Evolutionary conservation across 2,329 filamentous ascomycete genomes (phyloP), one percentile per base, ranked within the genome.

Genomic region (Ophiocordyceps camponoti-floridani): DNA sequence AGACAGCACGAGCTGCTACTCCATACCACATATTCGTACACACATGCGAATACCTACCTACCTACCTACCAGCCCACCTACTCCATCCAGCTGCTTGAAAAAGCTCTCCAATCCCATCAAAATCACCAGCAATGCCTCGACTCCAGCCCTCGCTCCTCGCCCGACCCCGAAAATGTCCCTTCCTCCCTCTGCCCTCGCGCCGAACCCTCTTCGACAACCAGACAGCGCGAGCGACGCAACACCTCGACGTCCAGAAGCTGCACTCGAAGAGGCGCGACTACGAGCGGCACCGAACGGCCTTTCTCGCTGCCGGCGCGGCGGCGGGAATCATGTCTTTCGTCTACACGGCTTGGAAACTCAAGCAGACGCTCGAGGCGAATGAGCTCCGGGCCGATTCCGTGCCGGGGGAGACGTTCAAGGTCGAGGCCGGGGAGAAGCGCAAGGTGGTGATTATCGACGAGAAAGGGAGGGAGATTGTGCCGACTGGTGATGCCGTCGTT

Each of bases 401-500:
- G 4, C 65, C 64, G 4, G 62, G 60, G 18, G 63, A 69, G 45
- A 63, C 64, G 1, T 70, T 74, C 54, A 66, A 62, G 48, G 66
- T 62, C 12, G 65, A 72, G 48, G 65, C 62, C 16, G 69, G 69
- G 33, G 65, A 65, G 48, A 66, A 66, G 57, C 67, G 72, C 53
- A 76, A 75, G 57, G 63, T 75, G 1, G 70, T 82, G 13, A 60
- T 82, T 1, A 78, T 79, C 47, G 77, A 81, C 49, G 72, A 75
- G n/a, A 70, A 82, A 13, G 80, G 81, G 40, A 69, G 73, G 41
- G 83, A 91, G 56, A 68, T 91, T 40, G 79, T 94, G 0, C 73
- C 82, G 14, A 94, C 87, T 0, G 86, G 86, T 13, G 87, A 88
- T 52, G 79, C 70, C 51, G 80, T 78, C n/a, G 75, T 94, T 4